These are phyloP conservation scores for Cryptococcus sp. DNA, from an alignment of 1,284 basidiomycete genomes.

Conservation along the genomic window DNA sequence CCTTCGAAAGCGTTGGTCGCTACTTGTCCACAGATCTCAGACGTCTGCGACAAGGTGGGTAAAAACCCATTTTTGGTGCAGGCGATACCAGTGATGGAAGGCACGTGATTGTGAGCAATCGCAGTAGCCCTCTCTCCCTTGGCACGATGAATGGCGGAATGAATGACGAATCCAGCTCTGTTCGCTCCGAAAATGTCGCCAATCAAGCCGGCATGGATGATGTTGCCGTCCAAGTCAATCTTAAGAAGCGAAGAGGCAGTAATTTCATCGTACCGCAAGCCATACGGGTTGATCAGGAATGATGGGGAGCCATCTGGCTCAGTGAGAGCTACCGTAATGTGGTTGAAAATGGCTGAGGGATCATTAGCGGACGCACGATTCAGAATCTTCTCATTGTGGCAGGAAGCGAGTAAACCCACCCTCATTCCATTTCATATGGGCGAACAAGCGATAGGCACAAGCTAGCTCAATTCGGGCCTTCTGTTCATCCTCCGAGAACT, in stretches of 20 bases:
- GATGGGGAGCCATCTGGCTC: background rate
- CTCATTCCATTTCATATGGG: background rate
- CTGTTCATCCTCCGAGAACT: background rate
- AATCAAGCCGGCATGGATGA: background rate
- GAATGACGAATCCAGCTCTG: background rate
- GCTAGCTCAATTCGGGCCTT: background rate
- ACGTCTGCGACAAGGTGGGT: background rate
- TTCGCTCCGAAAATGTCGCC: background rate
- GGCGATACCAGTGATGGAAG: background rate
- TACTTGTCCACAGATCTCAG: background rate
- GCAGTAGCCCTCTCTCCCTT: no score
- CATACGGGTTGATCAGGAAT: background rate
- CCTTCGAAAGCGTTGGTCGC: background rate
- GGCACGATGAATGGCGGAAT: background rate
- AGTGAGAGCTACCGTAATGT: background rate
- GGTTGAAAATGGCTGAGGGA: background rate
- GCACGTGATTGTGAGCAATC: background rate
- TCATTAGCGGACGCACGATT: no score
- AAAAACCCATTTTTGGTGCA: background rate
- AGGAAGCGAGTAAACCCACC: background rate
- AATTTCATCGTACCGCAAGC: background rate
- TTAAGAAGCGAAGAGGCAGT: background rate
- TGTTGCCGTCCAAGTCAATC: background rate
- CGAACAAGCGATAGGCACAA: background rate
- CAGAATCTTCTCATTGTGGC: background rate